Evolutionary conservation across 2,329 filamentous ascomycete species (phyloP), one percentile per base, ranked within the genome.

Genomic region (Ceratocystis colombiana): DNA sequence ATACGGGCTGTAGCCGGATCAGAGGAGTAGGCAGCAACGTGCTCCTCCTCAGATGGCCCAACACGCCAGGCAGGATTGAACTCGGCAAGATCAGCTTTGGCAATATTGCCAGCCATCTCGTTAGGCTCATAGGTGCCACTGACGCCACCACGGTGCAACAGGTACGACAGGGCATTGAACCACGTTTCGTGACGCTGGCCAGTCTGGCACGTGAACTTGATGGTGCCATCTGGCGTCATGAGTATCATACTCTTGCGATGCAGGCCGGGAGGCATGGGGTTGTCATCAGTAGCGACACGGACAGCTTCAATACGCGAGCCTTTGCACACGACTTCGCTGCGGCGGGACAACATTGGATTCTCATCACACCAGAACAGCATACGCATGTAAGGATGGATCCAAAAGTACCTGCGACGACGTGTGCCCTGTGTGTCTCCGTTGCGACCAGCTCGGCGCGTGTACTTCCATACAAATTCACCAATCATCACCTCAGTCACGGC

Each of bases 401-500:
- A 99, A 82, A 99, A 99, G 80, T 96, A 99, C 41, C 94, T 87
- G 69, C 90, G 85, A 76, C 99, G 94, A 64, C 94, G 85, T 66
- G 92, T 96, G 71, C 87, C 88, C 0, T 92, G 97, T 76, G 96
- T 85, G 69, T 91, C 89, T 65, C 86, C 88, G 15, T 65, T 67
- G 28, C 93, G 87, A n/a, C 91, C 92, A 68, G 92, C 82, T 78
- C 94, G 96, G 72, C 94, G 88, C 0, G 94, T 99, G 76, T 99
- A 99, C 75, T 99, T 99, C 94, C 94, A 99, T 50, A 99, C 80
- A 75, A 93, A 97, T 75, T 99, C 94, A 66, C 94, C 94, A 73
- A 99, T 97, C 94, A 99, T 99, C 20, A 94, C 97, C 76, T 99
- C 93, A 1, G 94, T 99, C 70, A 99, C 96, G 62, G 94, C 94